Conservation (phyloP, 257 asterid genomes). For the Leonotis leonurus region DNA sequence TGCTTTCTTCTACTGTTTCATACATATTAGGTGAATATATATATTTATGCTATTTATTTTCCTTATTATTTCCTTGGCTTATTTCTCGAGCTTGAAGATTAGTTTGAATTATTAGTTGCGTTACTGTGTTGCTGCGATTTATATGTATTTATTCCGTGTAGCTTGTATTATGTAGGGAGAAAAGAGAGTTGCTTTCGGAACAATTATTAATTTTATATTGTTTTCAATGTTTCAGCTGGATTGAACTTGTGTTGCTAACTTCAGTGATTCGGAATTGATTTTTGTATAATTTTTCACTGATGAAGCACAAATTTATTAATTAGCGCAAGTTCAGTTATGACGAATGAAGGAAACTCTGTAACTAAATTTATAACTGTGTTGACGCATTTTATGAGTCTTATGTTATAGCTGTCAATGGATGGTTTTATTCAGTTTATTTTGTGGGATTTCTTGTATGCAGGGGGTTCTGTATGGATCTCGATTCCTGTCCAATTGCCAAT, state of each 20-base stretch:
- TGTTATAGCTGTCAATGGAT: neutral
- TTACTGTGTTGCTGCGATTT: conserved; percentile 4
- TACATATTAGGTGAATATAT: neutral
- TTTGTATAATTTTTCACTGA: neutral
- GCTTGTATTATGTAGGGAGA: neutral
- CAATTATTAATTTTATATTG: neutral
- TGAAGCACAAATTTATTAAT: neutral
- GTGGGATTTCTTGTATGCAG: conserved; percentile 16
- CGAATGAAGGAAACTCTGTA: neutral
- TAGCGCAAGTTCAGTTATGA: neutral
- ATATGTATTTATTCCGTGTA: neutral
- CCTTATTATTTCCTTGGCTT: neutral
- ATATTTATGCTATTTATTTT: neutral
- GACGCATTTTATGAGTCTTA: conserved; percentile 2
- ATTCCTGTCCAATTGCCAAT: conserved; percentile 34
- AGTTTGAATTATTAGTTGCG: conserved; percentile 14
- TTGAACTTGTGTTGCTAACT: conserved; percentile 18
- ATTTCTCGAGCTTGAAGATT: conserved; percentile 10
- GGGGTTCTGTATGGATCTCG: conserved; percentile 35
- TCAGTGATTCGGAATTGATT: conserved; percentile 2
- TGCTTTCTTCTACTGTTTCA: conserved; percentile 12
- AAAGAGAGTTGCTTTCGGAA: conserved; percentile 7
- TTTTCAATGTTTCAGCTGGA: conserved; percentile 10
- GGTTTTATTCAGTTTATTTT: conserved; percentile 6
- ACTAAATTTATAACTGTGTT: neutral